Percentiles rank a stretch among this genome's conserved stretches.
These are phyloP conservation scores for Exophiala lecanii-corni DNA, from an alignment of 2,329 filamentous ascomycete genomes.

Conservation along the genomic window DNA sequence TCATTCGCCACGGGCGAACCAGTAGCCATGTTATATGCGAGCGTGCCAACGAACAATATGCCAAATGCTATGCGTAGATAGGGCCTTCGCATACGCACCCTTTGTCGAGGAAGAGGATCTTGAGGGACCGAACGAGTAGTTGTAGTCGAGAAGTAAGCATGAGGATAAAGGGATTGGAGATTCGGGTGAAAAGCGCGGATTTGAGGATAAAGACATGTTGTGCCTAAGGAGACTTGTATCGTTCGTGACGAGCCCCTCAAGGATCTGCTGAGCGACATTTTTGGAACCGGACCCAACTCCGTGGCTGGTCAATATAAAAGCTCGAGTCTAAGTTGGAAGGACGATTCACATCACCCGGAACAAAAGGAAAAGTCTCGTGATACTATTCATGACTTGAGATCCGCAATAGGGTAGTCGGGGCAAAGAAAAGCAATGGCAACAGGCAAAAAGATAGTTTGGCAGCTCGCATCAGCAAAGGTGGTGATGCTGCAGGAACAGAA, in stretches of 20 bases:
- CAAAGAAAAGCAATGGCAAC: too few relatives aligned
- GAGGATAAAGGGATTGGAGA: slow-evolving; percentile 1
- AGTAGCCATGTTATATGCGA: slow-evolving; percentile 50
- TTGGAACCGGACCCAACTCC: too few relatives aligned
- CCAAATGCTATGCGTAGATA: slow-evolving; percentile 47
- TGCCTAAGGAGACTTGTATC: neutral
- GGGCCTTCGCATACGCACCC: slow-evolving; percentile 29
- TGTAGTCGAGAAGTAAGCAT: slow-evolving; percentile 27
- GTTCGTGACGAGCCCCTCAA: neutral
- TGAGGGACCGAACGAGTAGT: slow-evolving; percentile 4
- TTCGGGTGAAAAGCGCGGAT: neutral
- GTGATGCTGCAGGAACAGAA: neutral
- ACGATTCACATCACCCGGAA: too few relatives aligned
- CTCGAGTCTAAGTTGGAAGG: too few relatives aligned
- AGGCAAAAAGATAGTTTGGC: too few relatives aligned
- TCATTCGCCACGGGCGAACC: slow-evolving; percentile 17
- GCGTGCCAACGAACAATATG: slow-evolving; percentile 44
- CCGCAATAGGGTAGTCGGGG: too few relatives aligned
- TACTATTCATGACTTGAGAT: neutral
- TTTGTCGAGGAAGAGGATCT: slow-evolving; percentile 35
- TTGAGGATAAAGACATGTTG: neutral
- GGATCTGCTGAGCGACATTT: neutral
- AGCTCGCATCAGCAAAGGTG: too few relatives aligned
- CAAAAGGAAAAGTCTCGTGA: neutral
- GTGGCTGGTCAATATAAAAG: too few relatives aligned